Conservation (phyloP, 2,329 filamentous ascomycete species). For the Magnaporthales sp. region DNA sequence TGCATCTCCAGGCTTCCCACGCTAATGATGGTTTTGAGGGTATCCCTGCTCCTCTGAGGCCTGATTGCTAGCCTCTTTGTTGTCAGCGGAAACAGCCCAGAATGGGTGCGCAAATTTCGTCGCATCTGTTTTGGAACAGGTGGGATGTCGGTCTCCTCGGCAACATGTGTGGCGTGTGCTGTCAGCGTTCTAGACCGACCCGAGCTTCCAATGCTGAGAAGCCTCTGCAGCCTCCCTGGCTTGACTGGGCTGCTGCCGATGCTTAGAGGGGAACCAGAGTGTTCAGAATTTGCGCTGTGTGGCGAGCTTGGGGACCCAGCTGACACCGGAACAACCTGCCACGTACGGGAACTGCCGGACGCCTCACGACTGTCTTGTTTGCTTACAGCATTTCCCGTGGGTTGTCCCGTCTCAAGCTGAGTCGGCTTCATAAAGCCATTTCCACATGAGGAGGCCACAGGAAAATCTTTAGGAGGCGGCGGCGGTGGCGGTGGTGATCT, state of each 20-base stretch:
- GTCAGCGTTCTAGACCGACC: conserved; percentile 18
- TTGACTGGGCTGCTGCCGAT: conserved; percentile 26
- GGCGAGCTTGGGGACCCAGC: conserved; percentile 19
- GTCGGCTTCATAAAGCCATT: not conserved
- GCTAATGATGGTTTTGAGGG: conserved; percentile 40
- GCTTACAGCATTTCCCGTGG: not conserved
- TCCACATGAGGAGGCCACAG: not conserved
- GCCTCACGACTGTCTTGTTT: not conserved
- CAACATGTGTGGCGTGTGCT: conserved; percentile 22
- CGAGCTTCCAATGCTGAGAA: conserved; percentile 27
- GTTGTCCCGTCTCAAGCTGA: not conserved
- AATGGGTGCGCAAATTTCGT: conserved; percentile 24
- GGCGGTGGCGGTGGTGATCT: conserved; percentile 21
- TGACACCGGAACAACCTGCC: conserved; percentile 9
- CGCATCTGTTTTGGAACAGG: conserved; percentile 23
- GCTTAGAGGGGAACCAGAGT: conserved; percentile 21
- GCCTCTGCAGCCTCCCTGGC: conserved; percentile 28
- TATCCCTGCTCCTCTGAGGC: conserved; percentile 35
- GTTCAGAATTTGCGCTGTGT: conserved; percentile 17
- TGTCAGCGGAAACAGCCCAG: conserved; percentile 22
- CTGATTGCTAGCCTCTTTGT: conserved; percentile 28
- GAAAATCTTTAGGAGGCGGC: conserved; percentile 14
- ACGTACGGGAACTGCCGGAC: conserved; percentile 5
- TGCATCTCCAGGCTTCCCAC: conserved; percentile 33
- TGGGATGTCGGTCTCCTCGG: conserved; percentile 22